Evolutionary conservation across 768 basidiomycete genomes (phyloP), one percentile per base, ranked within the genome.

Genomic region (Asterophora parasitica): DNA sequence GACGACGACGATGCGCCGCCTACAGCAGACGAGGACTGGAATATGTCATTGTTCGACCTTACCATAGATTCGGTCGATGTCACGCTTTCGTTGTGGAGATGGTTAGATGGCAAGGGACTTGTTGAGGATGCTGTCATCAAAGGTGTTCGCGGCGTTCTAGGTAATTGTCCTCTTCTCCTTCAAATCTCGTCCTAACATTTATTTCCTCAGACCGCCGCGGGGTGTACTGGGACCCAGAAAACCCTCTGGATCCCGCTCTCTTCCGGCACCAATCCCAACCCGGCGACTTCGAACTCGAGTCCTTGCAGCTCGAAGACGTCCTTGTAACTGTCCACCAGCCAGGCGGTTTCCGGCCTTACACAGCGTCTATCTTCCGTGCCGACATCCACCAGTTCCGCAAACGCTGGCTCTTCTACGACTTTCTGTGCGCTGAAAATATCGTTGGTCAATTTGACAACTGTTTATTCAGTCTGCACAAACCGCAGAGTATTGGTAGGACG

Each of bases 361-460:
- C 86, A 0, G 83, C 88, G 9, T 92, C 88, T 6, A 92, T 99
- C 41, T 99, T 98, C 71, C 85, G 88, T 49, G 96, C 96, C 19
- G 88, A 92, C 57, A 78, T 97, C 30, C 77, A 78, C 10, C 76
- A 74, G 23, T 80, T 98, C 54, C 75, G 96, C 46, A 97, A 96
- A 65, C 83, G 88, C 59, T 98, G 92, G 92, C 57, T 95, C 31
- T 96, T 96, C 65, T 94, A 94, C 64, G 96, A 99, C 65, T 83
- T 98, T 54, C 68, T 98, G 50, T 78, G 76, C n/a, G 94, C 96
- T 0, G 94, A 97, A 61, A 90, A 88, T 54, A 87, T 98, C 34
- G 95, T 96, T 7, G 96, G 96, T 4, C 96, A 99, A 64, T 90
- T 92, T 53, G 96, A 99, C 63, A 97, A 97, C 61, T 99, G 96